Conservation (phyloP, 179 eudicot species). For the Actinidia chinensis region DNA sequence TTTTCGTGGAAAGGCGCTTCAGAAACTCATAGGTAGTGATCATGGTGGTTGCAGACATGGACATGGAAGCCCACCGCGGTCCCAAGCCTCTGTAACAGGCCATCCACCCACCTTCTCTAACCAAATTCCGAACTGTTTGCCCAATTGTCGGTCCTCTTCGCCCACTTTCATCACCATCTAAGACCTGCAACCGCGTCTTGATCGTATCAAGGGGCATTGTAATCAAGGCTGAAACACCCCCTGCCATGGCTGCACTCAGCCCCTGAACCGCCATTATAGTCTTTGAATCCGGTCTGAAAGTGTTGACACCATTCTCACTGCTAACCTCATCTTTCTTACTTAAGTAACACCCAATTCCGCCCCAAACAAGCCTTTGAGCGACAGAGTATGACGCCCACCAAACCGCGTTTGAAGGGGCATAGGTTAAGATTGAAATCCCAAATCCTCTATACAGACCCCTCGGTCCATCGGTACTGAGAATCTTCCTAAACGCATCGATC, state of each 20-base stretch:
- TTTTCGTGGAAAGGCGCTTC: conserved; percentile 53
- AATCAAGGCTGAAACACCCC: conserved; percentile 55
- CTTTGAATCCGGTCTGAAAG: conserved; percentile 44
- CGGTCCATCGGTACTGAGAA: conserved; percentile 45
- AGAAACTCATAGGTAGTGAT: conserved; percentile 66
- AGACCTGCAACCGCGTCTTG: conserved; percentile 43
- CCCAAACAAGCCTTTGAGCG: conserved; percentile 50
- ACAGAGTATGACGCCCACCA: conserved; percentile 71
- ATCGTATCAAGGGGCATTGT: conserved; percentile 44
- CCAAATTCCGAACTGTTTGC: conserved; percentile 25
- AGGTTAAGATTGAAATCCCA: conserved; percentile 60
- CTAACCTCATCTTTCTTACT: conserved; percentile 24
- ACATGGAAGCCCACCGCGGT: conserved; percentile 50
- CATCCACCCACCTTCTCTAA: conserved; percentile 31
- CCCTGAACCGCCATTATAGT: conserved; percentile 57
- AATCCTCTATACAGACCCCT: conserved; percentile 62
- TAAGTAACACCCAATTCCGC: conserved; percentile 37
- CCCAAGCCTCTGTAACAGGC: conserved; percentile 32
- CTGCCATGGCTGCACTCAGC: conserved; percentile 54
- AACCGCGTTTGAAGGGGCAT: conserved; percentile 63
- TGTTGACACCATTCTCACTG: conserved; percentile 9
- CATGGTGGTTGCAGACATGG: conserved; percentile 61
- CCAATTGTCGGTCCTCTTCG: conserved; percentile 20
- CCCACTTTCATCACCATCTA: conserved; percentile 31
- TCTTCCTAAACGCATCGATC: conserved; percentile 73